A percentile compares a stretch with the other conserved stretches of the same genome.
phyloP scores from a whole-genome alignment of 2,329 filamentous ascomycete species.

The Chaetomiaceae sp. region DNA sequence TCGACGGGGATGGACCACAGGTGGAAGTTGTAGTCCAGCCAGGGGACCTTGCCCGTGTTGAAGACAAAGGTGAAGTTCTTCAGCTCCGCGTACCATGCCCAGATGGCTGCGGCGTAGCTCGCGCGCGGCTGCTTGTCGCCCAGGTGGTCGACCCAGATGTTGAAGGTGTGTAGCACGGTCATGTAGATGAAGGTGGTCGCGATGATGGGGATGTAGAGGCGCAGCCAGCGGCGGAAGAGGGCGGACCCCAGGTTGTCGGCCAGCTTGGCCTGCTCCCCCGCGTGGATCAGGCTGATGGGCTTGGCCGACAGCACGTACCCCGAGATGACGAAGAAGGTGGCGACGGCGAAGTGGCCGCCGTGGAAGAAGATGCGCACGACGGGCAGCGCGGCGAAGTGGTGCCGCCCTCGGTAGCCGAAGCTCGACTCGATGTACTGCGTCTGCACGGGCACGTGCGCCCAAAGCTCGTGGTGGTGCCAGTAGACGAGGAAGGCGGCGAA shows the following conservation, averaged over 20 bases:
- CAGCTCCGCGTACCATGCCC: slow-evolving; percentile 43
- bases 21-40: slow-evolving; percentile 54
- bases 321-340: slow-evolving; percentile 52
- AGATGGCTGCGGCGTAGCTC: slow-evolving; percentile 43
- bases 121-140: slow-evolving; percentile 26
- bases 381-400: slow-evolving; percentile 49
- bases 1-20: slow-evolving; percentile 58
- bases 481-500: slow-evolving; percentile 63
- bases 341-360: slow-evolving; percentile 55
- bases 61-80: slow-evolving; percentile 65
- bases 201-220: slow-evolving; percentile 44
- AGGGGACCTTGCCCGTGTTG: slow-evolving; percentile 43
- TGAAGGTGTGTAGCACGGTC: slow-evolving; percentile 45
- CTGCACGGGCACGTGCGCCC: slow-evolving; percentile 42
- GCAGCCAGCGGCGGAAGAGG: slow-evolving; percentile 40
- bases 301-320: slow-evolving; percentile 51
- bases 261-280: slow-evolving; percentile 36
- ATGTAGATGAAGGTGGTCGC: slow-evolving; percentile 47
- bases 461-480: slow-evolving; percentile 53
- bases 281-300: slow-evolving; percentile 40
- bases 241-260: slow-evolving; percentile 40
- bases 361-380: slow-evolving; percentile 54
- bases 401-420: slow-evolving; percentile 44
- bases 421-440: slow-evolving; percentile 43
- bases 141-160: slow-evolving; percentile 37